Conservation (phyloP, 2,329 filamentous ascomycete genomes). For the Amesomyces nigricolor region DNA sequence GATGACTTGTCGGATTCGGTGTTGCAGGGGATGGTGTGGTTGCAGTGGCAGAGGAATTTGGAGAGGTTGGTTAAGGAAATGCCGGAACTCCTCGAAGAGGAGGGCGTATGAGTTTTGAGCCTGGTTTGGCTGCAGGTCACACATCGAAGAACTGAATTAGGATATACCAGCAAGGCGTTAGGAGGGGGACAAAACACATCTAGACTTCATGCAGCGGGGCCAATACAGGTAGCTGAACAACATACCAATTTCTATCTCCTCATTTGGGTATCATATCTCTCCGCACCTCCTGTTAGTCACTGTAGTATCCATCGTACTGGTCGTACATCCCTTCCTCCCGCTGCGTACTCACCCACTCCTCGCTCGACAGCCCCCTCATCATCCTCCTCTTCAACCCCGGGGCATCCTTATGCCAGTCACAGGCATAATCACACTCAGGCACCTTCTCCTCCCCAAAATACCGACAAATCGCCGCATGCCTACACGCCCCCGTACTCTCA, state of each 20-base stretch:
- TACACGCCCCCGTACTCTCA: slow-evolving; percentile 66
- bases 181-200: too few relatives aligned
- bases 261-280: neutral
- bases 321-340: slow-evolving; percentile 54
- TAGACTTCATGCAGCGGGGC: too few relatives aligned
- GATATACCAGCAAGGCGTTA: neutral
- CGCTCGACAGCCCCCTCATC: slow-evolving; percentile 48
- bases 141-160: too few relatives aligned
- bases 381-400: slow-evolving; percentile 53
- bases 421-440: slow-evolving; percentile 65
- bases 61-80: slow-evolving; percentile 14
- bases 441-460: slow-evolving; percentile 67
- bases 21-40: slow-evolving; percentile 70
- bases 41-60: slow-evolving; percentile 64
- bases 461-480: slow-evolving; percentile 67
- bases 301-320: slow-evolving; percentile 41
- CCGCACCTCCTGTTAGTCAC: slow-evolving; percentile 33
- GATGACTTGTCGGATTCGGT: slow-evolving; percentile 79
- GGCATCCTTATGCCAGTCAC: slow-evolving; percentile 70
- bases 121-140: too few relatives aligned
- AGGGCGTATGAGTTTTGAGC: too few relatives aligned
- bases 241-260: too few relatives aligned
- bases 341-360: slow-evolving; percentile 61
- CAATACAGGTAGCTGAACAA: too few relatives aligned
- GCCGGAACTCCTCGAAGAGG: slow-evolving; percentile 13